These are phyloP conservation scores for Monotropa hypopitys DNA, from an alignment of 179 eudicot genomes.

Conservation along the genomic window DNA sequence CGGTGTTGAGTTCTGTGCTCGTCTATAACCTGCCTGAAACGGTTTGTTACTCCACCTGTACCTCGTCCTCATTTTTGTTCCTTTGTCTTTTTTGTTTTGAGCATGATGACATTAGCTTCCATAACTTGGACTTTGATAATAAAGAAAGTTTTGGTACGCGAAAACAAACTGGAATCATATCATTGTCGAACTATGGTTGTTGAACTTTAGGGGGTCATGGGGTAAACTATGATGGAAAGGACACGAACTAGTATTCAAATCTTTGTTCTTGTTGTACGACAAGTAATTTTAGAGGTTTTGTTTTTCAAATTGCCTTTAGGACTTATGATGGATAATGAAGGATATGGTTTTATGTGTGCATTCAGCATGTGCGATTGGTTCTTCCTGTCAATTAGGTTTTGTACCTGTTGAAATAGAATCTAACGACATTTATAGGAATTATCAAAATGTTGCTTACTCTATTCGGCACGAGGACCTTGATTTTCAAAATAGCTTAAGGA, in stretches of 20 bases:
- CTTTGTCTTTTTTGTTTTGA: not conserved
- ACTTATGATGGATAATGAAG: not conserved
- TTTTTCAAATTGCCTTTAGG: not conserved
- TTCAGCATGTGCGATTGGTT: not conserved
- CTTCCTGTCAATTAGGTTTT: not conserved
- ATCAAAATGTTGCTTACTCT: not conserved
- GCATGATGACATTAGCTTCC: not conserved
- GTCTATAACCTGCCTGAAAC: conserved; percentile 94
- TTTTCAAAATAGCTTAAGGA: not conserved
- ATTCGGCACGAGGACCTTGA: too few species aligned
- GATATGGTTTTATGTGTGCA: not conserved
- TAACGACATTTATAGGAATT: not conserved
- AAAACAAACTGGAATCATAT: not conserved
- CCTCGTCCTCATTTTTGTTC: conserved; percentile 2
- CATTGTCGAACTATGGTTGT: not conserved
- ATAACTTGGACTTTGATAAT: not conserved
- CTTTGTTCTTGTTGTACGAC: not conserved
- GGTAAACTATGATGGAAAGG: not conserved
- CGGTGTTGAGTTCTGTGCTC: conserved; percentile 94
- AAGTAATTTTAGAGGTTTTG: not conserved
- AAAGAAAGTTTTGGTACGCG: not conserved
- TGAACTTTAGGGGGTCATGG: not conserved
- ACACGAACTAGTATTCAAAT: not conserved
- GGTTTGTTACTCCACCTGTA: conserved; percentile 49
- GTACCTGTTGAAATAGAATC: not conserved